Base-by-base conservation (phyloP, 2,329 filamentous ascomycete genomes). In the Pestalotiopsis sp. region DNA sequence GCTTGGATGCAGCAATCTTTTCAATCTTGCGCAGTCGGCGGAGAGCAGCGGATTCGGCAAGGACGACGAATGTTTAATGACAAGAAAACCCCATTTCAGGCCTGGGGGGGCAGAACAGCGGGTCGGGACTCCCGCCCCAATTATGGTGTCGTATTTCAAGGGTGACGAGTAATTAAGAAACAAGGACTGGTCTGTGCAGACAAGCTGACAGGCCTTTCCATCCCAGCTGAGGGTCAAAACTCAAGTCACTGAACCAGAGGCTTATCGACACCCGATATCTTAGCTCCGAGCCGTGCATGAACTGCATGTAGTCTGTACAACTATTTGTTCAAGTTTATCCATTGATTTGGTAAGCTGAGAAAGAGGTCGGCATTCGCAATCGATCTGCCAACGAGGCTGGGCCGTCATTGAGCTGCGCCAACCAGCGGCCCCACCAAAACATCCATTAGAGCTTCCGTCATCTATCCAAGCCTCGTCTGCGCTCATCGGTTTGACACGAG, bases 391-490 rank as follows among this genome's bases (percentile, higher is more conserved):
- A 40, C 59, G 59, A 62, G 59, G 59, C 59, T 62, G 59, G 31
- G 31, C 59, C 12, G 17, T 40, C 38, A 36, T 9, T 52, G 17
- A 20, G 9, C 17, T 52, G 7, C 17, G 20, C 41, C 45, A 52
- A 17, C 45, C 45, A 66, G 36, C 11, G 31, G 63, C 63, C 63
- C 63, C 63, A 66, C 63, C 63, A 57, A 66, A 66, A 58, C 23
- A 36, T 41, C 17, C 49, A 57, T 57, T 66, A 49, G 31, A 66
- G 63, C 63, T 66, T 66, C 41, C 63, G 56, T 59, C 65, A 66
- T 49, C 65, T 61, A 40, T 56, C 52, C 40, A 60, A 66, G 52
- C 65, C 65, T 66, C 27, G 65, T 66, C 38, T 36, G 56, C 38
- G 27, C 60, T 57, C 63, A 58, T 56, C 68, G 31, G 31, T 9